These are phyloP conservation scores for Eucalyptus erythrocorys DNA, from an alignment of 345 rosid genomes.

Conservation along the genomic window DNA sequence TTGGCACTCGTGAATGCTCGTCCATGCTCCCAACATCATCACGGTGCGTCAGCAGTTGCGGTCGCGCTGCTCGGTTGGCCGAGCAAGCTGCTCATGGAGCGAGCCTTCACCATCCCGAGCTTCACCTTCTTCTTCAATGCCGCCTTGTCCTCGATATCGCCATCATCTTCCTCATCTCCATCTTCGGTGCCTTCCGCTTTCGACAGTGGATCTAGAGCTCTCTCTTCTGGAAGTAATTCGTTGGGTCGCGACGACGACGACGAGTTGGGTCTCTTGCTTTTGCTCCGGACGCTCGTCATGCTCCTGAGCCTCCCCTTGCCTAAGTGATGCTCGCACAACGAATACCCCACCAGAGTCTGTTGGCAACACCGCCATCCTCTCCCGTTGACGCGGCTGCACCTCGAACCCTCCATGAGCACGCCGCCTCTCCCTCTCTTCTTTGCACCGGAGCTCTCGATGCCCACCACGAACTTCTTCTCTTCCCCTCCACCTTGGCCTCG, in stretches of 20 bases:
- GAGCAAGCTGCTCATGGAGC: constrained; percentile 86
- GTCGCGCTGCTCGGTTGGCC: constrained; percentile 21
- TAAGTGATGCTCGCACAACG: constrained; percentile 92
- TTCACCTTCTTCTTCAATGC: constrained; percentile 49
- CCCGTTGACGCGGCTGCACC: constrained; percentile 95
- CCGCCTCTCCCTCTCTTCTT: constrained; percentile 40
- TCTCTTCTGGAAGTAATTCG: neutral
- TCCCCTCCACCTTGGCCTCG: neutral
- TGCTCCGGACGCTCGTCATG: constrained; percentile 34
- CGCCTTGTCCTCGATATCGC: constrained; percentile 1
- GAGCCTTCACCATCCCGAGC: constrained; percentile 89
- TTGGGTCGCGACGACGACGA: neutral
- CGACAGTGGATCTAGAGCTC: neutral
- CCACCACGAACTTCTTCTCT: neutral
- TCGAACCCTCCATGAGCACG: constrained; percentile 62
- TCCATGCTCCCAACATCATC: neutral
- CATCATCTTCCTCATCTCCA: neutral
- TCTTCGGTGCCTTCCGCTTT: neutral
- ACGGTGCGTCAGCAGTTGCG: neutral
- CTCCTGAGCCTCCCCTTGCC: constrained; percentile 94
- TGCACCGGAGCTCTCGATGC: neutral
- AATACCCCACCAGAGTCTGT: constrained; percentile 85
- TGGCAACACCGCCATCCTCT: constrained; percentile 98
- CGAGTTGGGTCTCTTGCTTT: neutral
- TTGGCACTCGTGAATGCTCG: neutral